phyloP scores from a whole-genome alignment of 2,329 filamentous ascomycete genomes.

The Cryphonectria carpinicola region DNA sequence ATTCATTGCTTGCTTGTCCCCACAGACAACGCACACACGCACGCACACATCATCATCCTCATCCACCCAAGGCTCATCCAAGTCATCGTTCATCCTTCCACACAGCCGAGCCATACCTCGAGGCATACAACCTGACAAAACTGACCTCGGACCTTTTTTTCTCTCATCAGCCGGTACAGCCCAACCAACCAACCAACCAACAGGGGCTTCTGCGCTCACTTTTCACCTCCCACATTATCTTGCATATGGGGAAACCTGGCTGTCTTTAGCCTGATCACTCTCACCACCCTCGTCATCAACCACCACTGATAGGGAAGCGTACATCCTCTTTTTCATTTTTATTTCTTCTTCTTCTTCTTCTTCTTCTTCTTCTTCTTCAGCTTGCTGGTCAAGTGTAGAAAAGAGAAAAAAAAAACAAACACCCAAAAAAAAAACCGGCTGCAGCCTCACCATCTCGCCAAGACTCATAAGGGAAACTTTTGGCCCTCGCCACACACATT shows the following conservation, averaged over 20 bases:
- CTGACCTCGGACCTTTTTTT: slow-evolving; percentile 7
- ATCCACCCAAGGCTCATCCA: background rate
- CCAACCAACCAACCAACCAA: background rate
- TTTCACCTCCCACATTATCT: background rate
- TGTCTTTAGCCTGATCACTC: too few relatives aligned
- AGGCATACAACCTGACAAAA: slow-evolving; percentile 21
- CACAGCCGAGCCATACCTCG: slow-evolving; percentile 28
- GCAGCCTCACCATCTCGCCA: slow-evolving; percentile 34
- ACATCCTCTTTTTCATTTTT: slow-evolving; percentile 11
- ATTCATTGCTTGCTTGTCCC: slow-evolving; percentile 11
- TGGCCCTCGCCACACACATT: slow-evolving; percentile 15
- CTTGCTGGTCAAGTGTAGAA: slow-evolving; percentile 23
- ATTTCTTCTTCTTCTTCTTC: slow-evolving; percentile 12
- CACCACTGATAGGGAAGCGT: too few relatives aligned
- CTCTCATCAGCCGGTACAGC: slow-evolving; percentile 23
- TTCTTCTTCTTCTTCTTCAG: slow-evolving; percentile 14
- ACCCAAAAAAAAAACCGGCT: slow-evolving; percentile 30
- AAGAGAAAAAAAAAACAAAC: background rate
- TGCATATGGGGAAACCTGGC: too few relatives aligned
- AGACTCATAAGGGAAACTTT: slow-evolving; percentile 9
- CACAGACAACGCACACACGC: slow-evolving; percentile 3
- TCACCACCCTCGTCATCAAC: too few relatives aligned
- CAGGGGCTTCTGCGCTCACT: slow-evolving; percentile 12
- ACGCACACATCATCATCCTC: background rate
- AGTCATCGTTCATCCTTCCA: slow-evolving; percentile 14